Evolutionary conservation across 2,329 filamentous ascomycete genomes (phyloP), one percentile per base, ranked within the genome.

Genomic region (Fusarium nisikadoi): DNA sequence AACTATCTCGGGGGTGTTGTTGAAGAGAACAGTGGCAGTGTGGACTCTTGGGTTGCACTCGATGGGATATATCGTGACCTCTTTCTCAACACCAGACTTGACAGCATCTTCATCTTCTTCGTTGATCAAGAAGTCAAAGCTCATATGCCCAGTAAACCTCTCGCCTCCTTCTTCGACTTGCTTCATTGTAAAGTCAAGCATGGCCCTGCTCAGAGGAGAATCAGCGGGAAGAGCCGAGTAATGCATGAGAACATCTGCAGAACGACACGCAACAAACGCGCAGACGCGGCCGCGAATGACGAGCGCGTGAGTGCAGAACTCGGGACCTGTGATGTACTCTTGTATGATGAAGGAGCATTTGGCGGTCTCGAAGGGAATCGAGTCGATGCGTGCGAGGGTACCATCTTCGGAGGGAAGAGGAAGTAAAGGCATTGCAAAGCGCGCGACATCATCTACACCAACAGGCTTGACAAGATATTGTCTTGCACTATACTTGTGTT

Each of bases 241-340:
- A 73, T 92, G 89, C 87, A 93, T 92, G 29, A 90, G 82, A 8
- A 91, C 81, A 70, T 89, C 89, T 1, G 85, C 83, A 2, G 88
- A 91, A 5, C 88, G 88, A 75, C 92, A 93, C 0, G 91, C 89
- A 11, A 89, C 87, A 71, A 94, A 94, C 1, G 87, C 88, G 54
- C 87, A 87, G 20, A 95, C 86, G 38, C 86, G 80, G 3, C 92
- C 92, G 1, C 84, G 81, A n/a, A 94, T 84, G 8, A 94, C 82
- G 6, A 94, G 83, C 0, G 91, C 83, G 73, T 94, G 92, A 0
- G 92, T 93, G 79, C 91, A 93, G 77, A 90, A 94, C 78, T 94
- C 92, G 0, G 85, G 83, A 1, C 86, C 84, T 1, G 75, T 64
- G 68, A 93, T 88, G 78, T 87, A 93, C 76, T 94, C 89, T 76